phyloP scores from a whole-genome alignment of 1,284 basidiomycete genomes.

The Pholiota adiposa region DNA sequence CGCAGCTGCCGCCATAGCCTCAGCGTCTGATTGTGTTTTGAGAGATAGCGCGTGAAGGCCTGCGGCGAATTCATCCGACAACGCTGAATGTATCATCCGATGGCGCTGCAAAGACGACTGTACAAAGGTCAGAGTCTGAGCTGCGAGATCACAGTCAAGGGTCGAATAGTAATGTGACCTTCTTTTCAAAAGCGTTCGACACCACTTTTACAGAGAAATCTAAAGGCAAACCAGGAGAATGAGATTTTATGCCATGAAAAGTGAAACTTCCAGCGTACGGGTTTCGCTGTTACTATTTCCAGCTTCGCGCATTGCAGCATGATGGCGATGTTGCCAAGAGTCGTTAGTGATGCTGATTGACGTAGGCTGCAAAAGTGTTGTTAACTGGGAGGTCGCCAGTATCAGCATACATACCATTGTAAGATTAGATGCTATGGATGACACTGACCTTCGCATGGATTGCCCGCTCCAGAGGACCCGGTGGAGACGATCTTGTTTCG shows the following conservation, averaged over 20 bases:
- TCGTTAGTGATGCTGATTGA: conserved; percentile 71
- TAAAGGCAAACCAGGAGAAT: conserved; percentile 31
- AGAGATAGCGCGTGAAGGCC: conserved; percentile 80
- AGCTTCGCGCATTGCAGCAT: conserved; percentile 72
- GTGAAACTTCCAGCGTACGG: conserved; percentile 52
- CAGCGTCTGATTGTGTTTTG: conserved; percentile 69
- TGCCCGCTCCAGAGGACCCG: conserved; percentile 45
- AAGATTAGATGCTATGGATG: background rate
- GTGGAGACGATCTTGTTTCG: conserved; percentile 14
- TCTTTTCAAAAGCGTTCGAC: conserved; percentile 71
- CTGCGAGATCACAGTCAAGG: background rate
- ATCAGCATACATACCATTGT: conserved; percentile 9
- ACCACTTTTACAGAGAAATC: conserved; percentile 78
- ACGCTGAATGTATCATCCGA: conserved; percentile 71
- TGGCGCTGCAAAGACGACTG: conserved; percentile 79
- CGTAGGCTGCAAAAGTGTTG: conserved; percentile 56
- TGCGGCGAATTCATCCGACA: conserved; percentile 68
- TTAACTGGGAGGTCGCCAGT: conserved; percentile 43
- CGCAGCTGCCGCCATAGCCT: conserved; percentile 32
- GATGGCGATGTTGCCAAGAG: conserved; percentile 78
- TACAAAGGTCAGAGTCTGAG: conserved; percentile 9
- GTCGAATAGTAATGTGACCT: conserved; percentile 46
- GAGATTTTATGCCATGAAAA: background rate
- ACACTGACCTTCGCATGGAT: conserved; percentile 54
- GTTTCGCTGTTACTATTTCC: conserved; percentile 66